Percentiles rank a stretch among this genome's conserved stretches.
Conservation (phyloP, 805 yeast genomes). For the Candida loeiensis region DNA sequence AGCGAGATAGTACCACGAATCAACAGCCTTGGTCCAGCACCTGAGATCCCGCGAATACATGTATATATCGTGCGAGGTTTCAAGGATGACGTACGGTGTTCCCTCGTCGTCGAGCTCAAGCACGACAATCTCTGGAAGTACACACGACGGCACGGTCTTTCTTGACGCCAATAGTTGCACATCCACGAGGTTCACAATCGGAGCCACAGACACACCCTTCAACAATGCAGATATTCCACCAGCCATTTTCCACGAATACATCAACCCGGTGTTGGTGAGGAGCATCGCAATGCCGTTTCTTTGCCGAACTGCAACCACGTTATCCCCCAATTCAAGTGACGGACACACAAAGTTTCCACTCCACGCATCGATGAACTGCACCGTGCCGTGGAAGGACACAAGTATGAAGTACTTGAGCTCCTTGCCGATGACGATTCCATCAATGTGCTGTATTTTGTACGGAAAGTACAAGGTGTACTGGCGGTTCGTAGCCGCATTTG, state of each 20-base stretch:
- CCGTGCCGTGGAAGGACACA: conserved; percentile 56
- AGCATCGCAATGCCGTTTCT: conserved; percentile 34
- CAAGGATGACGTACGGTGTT: conserved; percentile 39
- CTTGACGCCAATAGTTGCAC: conserved; percentile 6
- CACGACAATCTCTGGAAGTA: conserved; percentile 7
- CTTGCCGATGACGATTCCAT: conserved; percentile 32
- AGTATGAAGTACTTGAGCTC: conserved; percentile 45
- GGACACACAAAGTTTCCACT: conserved; percentile 48
- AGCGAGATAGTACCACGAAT: conserved; percentile 37
- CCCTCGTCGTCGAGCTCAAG: conserved; percentile 40
- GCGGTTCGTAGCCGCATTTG: conserved; percentile 30
- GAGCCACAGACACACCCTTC: conserved; percentile 49
- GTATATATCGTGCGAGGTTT: conserved; percentile 33
- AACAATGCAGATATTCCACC: conserved; percentile 27
- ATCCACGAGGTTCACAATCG: conserved; percentile 41
- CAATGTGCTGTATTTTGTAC: conserved; percentile 47
- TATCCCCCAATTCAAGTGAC: conserved; percentile 49
- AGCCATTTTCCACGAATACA: conserved; percentile 46
- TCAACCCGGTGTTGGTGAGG: conserved; percentile 48
- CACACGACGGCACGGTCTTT: conserved; percentile 3
- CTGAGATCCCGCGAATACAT: conserved; percentile 39
- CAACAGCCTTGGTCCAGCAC: conserved; percentile 48
- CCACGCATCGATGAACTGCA: conserved; percentile 42
- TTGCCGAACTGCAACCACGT: conserved; percentile 38
- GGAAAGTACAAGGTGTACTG: conserved; percentile 42